Percentiles rank a stretch among this genome's conserved stretches.
These are phyloP conservation scores for Entomortierella lignicola DNA, from an alignment of 192 early-diverging fungal species.

Conservation along the genomic window DNA sequence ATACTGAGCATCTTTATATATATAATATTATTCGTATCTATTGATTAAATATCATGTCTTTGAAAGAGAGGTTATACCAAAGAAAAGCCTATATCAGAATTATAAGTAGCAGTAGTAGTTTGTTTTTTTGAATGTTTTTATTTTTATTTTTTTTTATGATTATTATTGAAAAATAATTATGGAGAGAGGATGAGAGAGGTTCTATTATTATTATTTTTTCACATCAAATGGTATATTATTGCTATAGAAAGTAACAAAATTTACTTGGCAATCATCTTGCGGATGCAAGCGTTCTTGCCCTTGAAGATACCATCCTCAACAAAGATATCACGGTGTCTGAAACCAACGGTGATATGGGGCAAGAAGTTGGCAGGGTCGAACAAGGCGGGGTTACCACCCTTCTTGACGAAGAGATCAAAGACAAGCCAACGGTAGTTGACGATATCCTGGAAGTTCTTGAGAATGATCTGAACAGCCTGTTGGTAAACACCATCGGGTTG, in stretches of 20 bases:
- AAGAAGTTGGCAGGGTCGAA: constrained; percentile 72
- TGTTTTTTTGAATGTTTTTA: too few relatives aligned
- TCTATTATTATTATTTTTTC: too few relatives aligned
- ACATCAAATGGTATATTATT: not conserved
- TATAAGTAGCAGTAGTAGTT: too few relatives aligned
- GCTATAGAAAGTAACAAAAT: not conserved
- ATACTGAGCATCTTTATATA: not conserved
- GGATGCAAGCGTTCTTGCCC: constrained; percentile 73
- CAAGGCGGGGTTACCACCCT: constrained; percentile 75
- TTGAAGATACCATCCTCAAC: constrained; percentile 77
- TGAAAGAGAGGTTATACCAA: too few relatives aligned
- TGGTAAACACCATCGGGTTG: constrained; percentile 24
- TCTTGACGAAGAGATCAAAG: constrained; percentile 63
- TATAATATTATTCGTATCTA: not conserved
- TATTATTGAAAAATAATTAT: too few relatives aligned
- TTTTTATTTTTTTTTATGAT: too few relatives aligned
- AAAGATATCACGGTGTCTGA: constrained; percentile 71
- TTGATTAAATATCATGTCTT: too few relatives aligned
- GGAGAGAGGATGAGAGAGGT: too few relatives aligned
- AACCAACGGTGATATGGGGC: constrained; percentile 81
- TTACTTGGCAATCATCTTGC: constrained; percentile 54
- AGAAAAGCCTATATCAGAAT: too few relatives aligned
- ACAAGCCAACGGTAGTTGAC: constrained; percentile 63
- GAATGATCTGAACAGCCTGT: constrained; percentile 40
- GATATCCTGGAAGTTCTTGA: constrained; percentile 53